A percentile compares a stretch with the other conserved stretches of the same genome.
phyloP scores from a whole-genome alignment of 2,329 filamentous ascomycete species.

The Bipolaris victoriae region DNA sequence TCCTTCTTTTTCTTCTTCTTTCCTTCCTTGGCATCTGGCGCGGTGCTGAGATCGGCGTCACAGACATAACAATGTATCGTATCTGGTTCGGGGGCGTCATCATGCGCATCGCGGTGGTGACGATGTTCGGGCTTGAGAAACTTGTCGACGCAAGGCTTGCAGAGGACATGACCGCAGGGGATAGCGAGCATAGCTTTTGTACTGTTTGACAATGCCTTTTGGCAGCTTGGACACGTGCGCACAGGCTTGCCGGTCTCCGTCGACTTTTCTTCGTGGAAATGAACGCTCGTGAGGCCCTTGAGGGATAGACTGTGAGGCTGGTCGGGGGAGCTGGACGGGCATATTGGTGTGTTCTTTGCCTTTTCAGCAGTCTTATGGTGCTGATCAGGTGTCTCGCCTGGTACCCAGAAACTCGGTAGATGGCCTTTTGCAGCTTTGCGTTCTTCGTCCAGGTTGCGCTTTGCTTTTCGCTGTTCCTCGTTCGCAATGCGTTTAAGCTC shows the following conservation, averaged over 20 bases:
- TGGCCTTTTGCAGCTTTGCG: constrained; percentile 68
- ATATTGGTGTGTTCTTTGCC: constrained; percentile 72
- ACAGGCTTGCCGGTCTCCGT: constrained; percentile 56
- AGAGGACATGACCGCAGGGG: constrained; percentile 91
- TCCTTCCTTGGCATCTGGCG: constrained; percentile 33
- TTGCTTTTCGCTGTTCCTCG: constrained; percentile 72
- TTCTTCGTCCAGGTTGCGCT: constrained; percentile 73
- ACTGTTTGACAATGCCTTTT: constrained; percentile 80
- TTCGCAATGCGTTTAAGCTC: constrained; percentile 73
- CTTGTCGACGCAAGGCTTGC: constrained; percentile 80
- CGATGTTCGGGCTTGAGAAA: constrained; percentile 66
- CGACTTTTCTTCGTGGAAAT: constrained; percentile 75
- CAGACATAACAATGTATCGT: constrained; percentile 82
- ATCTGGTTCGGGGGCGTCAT: constrained; percentile 59
- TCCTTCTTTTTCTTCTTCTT: constrained; percentile 58
- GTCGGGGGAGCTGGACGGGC: constrained; percentile 73
- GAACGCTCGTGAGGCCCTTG: constrained; percentile 75
- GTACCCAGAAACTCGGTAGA: constrained; percentile 91
- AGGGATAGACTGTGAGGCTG: constrained; percentile 77
- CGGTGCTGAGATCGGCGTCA: constrained; percentile 71
- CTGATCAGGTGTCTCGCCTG: constrained; percentile 73
- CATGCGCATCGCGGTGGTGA: constrained; percentile 60
- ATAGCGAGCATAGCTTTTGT: constrained; percentile 82
- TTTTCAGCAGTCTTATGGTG: constrained; percentile 54
- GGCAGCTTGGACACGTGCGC: constrained; percentile 81